A percentile compares a stretch with the other conserved stretches of the same genome.
Conservation (phyloP, 768 basidiomycete genomes). For the Russula sp. region DNA sequence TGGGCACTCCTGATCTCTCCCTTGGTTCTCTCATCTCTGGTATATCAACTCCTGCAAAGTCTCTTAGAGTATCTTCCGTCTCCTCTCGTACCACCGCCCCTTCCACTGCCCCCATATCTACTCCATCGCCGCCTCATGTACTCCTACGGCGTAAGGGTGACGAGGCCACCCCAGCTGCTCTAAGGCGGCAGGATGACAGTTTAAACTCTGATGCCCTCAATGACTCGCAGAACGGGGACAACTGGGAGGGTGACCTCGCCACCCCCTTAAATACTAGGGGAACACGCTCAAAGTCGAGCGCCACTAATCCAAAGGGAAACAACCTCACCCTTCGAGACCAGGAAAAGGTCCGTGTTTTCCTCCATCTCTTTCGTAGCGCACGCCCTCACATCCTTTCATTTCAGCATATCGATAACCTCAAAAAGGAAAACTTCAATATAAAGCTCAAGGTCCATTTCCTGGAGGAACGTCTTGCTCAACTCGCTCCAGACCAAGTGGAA, state of each 20-base stretch:
- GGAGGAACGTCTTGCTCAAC: constrained; percentile 84
- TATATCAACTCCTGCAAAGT: constrained; percentile 24
- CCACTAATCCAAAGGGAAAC: constrained; percentile 35
- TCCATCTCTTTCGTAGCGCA: not conserved
- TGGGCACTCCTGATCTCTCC: constrained; percentile 25
- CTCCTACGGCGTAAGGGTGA: constrained; percentile 15
- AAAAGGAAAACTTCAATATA: constrained; percentile 96
- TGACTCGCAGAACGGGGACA: constrained; percentile 25
- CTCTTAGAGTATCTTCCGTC: constrained; percentile 22
- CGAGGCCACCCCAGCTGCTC: constrained; percentile 19
- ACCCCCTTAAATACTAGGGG: constrained; percentile 44
- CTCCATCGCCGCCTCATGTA: constrained; percentile 25
- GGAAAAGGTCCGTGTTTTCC: constrained; percentile 66
- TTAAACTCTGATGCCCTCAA: constrained; percentile 19
- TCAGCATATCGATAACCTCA: constrained; percentile 90
- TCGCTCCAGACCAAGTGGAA: constrained; percentile 90
- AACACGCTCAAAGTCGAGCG: constrained; percentile 39
- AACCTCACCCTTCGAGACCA: constrained; percentile 87
- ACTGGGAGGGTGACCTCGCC: constrained; percentile 45
- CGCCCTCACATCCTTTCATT: not conserved
- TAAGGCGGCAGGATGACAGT: constrained; percentile 18
- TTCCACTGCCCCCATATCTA: constrained; percentile 24
- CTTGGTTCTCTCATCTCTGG: constrained; percentile 25
- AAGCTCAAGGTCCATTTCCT: constrained; percentile 95
- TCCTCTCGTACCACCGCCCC: constrained; percentile 24